Evolutionary conservation across 768 basidiomycete species (phyloP).

Genomic region (Melanogaster broomeanus): DNA sequence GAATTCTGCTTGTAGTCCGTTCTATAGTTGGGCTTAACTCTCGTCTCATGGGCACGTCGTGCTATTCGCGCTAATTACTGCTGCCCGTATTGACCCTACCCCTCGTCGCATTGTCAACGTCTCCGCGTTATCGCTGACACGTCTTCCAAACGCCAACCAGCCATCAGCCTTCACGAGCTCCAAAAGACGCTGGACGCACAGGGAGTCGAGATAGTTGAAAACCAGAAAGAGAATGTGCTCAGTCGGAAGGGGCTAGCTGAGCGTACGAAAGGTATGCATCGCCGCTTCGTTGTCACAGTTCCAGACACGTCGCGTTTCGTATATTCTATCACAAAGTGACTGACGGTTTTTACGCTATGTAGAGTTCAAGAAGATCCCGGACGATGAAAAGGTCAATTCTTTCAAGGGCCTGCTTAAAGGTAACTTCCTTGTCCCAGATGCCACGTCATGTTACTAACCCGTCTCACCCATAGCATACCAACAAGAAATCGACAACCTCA

Average conservation of each 20-base stretch:
- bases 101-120: neutral
- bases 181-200: slow-evolving; percentile 93
- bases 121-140: neutral
- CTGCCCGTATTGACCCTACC: no score
- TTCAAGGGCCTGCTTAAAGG: slow-evolving; percentile 93
- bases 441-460: neutral
- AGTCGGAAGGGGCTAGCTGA: slow-evolving; percentile 94
- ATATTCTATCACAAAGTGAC: neutral
- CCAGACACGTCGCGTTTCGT: no score
- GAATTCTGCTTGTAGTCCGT: no score
- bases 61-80: no score
- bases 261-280: slow-evolving; percentile 79
- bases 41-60: no score
- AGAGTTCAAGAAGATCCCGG: slow-evolving; percentile 98
- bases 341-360: neutral
- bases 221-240: slow-evolving; percentile 95
- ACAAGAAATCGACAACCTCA: slow-evolving; percentile 93
- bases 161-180: slow-evolving; percentile 84
- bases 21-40: no score
- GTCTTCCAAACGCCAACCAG: slow-evolving; percentile 38
- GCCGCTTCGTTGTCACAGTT: neutral
- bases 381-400: slow-evolving; percentile 81
- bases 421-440: slow-evolving; percentile 29
- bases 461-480: slow-evolving; percentile 72
- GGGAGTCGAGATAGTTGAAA: slow-evolving; percentile 94